Evolutionary conservation across 106 monocot species (phyloP).

Genomic region (Dioscorea zingiberensis): DNA sequence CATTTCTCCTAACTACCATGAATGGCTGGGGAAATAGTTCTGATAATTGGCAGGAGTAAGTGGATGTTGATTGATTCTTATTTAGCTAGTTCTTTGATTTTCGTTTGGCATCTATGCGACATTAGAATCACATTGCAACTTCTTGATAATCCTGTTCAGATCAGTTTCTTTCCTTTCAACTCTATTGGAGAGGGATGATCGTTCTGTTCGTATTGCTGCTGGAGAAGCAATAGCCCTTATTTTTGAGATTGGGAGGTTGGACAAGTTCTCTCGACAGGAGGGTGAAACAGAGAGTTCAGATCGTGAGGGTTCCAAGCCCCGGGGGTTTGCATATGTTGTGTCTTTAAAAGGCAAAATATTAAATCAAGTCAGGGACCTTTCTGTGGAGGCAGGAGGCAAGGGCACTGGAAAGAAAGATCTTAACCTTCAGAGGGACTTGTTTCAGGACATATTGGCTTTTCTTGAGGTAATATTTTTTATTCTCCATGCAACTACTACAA

Average conservation of each 20-base stretch:
- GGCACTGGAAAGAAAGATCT: slow-evolving; percentile 80
- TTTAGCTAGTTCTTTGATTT: background rate
- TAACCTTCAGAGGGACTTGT: slow-evolving; percentile 60
- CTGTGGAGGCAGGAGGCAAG: slow-evolving; percentile 88
- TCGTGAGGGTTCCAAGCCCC: slow-evolving; percentile 28
- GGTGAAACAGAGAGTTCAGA: slow-evolving; percentile 15
- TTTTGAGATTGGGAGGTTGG: slow-evolving; percentile 62
- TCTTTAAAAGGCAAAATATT: slow-evolving; percentile 74
- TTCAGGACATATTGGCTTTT: slow-evolving; percentile 70
- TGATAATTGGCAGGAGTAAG: slow-evolving; percentile 89
- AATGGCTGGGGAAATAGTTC: slow-evolving; percentile 54
- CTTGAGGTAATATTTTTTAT: slow-evolving; percentile 39
- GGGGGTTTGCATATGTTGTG: slow-evolving; percentile 40
- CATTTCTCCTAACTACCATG: slow-evolving; percentile 80
- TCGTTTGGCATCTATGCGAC: too few relatives aligned
- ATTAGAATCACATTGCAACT: background rate
- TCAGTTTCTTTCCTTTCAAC: slow-evolving; percentile 61
- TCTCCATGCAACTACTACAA: background rate
- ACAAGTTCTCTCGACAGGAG: slow-evolving; percentile 37
- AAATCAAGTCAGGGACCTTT: slow-evolving; percentile 44
- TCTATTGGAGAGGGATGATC: slow-evolving; percentile 75
- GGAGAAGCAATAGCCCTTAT: slow-evolving; percentile 89
- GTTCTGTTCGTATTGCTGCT: slow-evolving; percentile 88
- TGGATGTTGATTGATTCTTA: background rate
- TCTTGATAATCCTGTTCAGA: slow-evolving; percentile 27